Percentiles rank a stretch among this genome's conserved stretches.
phyloP scores from a whole-genome alignment of 257 asterid genomes.

The Lavandula angustifolia region DNA sequence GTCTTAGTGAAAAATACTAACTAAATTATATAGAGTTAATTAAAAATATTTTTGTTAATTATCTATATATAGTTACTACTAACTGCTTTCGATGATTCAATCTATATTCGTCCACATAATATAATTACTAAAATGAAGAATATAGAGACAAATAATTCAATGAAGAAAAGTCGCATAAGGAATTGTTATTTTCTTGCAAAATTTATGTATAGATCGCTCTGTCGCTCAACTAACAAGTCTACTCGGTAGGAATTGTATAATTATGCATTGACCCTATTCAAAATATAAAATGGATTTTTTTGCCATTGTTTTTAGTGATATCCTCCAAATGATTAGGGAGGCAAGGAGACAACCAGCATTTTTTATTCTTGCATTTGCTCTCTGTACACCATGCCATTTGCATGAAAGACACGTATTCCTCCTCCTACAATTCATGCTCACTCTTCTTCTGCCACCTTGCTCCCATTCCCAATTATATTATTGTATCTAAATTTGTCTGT shows the following conservation, averaged over 20 bases:
- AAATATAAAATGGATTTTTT: not conserved
- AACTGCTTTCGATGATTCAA: too few species aligned
- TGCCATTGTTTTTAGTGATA: constrained; percentile 23
- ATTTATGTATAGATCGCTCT: not conserved
- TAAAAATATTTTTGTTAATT: too few species aligned
- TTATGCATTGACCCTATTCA: too few species aligned
- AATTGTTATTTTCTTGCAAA: not conserved
- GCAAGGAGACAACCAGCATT: constrained; percentile 26
- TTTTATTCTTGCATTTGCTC: constrained; percentile 1
- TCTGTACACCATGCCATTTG: not conserved
- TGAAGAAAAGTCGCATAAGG: not conserved
- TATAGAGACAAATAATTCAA: not conserved
- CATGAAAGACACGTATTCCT: constrained; percentile 32
- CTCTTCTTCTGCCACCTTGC: constrained; percentile 21
- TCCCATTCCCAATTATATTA: too few species aligned
- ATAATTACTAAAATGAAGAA: too few species aligned
- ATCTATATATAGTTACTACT: too few species aligned
- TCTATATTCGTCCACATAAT: too few species aligned
- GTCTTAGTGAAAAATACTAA: too few species aligned
- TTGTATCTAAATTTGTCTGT: not conserved
- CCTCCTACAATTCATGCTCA: not conserved
- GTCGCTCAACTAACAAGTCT: not conserved
- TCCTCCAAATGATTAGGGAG: constrained; percentile 31
- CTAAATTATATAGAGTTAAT: too few species aligned
- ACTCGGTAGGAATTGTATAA: too few species aligned